Evolutionary conservation across 1,284 basidiomycete genomes (phyloP), one percentile per base, ranked within the genome.

Genomic region (Phlebopus sp.): DNA sequence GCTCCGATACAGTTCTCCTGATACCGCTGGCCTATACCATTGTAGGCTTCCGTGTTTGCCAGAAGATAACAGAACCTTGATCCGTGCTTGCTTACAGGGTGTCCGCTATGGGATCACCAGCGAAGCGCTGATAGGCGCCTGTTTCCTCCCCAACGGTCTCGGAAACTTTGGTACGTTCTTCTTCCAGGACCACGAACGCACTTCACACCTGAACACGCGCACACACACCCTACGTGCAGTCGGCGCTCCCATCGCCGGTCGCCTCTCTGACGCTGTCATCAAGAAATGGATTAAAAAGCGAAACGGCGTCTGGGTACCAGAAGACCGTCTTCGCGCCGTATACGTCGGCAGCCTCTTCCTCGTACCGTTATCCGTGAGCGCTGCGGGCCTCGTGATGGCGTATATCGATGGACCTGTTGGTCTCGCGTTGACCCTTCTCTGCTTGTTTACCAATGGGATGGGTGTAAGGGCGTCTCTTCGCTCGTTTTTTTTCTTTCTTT

Each of bases 81-180:
- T 25, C 51, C 47, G 21, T 51, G 18, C 14, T n/a, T n/a, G n/a
- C n/a, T n/a, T 14, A 7, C 36, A 84, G 79, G 78, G 78, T 34
- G 70, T 68, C 1, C 72, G 74, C 21, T 89, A 86, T 60, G 66
- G 73, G 45, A 82, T 89, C 44, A 62, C 63, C 7, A 84, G 82
- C 59, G 73, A 77, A 45, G 81, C 78, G 0, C 41, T 84, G 18
- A 68, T 84, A 13, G 84, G 86, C 4, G 71, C 73, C 1, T 74
- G 82, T 50, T 86, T 82, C 64, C 68, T 85, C 13, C 77, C 81
- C 0, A 70, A 66, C 4, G 84, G 86, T 1, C 30, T 78, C 3
- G 85, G 85, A 1, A 86, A 85, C 56, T 70, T 84, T 42, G 58
- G 78, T 81, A 48, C 15, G 72, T n/a, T n/a, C 13, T 23, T 38